These are phyloP conservation scores for Exophiala aquamarina DNA, from an alignment of 2,329 filamentous ascomycete species.

Conservation along the genomic window DNA sequence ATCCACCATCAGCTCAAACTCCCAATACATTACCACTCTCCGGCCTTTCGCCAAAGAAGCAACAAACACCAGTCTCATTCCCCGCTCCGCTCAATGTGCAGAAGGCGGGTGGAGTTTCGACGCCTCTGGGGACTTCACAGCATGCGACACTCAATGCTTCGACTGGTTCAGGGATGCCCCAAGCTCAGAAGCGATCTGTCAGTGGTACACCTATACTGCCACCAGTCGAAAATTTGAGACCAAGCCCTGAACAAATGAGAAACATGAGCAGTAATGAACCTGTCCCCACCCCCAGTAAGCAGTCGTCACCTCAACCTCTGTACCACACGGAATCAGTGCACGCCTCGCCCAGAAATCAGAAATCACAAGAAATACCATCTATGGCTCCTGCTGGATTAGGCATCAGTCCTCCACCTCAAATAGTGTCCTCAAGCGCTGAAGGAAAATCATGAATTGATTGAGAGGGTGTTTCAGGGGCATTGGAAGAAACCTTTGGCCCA, in stretches of 20 bases:
- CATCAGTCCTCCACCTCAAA: too few species aligned
- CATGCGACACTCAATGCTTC: not conserved
- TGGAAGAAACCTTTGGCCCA: too few species aligned
- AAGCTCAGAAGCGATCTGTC: slow-evolving; percentile 18
- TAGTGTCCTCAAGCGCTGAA: too few species aligned
- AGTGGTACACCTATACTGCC: slow-evolving; percentile 28
- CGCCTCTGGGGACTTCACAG: not conserved
- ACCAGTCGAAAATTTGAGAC: slow-evolving; percentile 27
- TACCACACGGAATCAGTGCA: too few species aligned
- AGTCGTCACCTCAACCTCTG: not conserved
- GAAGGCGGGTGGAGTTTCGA: slow-evolving; percentile 18
- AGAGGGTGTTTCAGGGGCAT: too few species aligned
- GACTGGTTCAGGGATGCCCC: not conserved
- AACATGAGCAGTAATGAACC: slow-evolving; percentile 23
- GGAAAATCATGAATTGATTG: too few species aligned
- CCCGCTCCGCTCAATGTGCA: slow-evolving; percentile 32
- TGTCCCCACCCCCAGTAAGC: slow-evolving; percentile 30
- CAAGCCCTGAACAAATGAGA: slow-evolving; percentile 26
- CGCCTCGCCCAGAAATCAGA: too few species aligned
- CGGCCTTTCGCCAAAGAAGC: slow-evolving; percentile 48
- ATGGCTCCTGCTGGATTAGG: too few species aligned
- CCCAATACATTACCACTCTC: slow-evolving; percentile 38
- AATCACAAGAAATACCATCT: too few species aligned
- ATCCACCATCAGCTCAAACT: slow-evolving; percentile 6
- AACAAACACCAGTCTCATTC: slow-evolving; percentile 36